Base-by-base conservation (phyloP, 306 rosid species). In the Sicyos edulis region DNA sequence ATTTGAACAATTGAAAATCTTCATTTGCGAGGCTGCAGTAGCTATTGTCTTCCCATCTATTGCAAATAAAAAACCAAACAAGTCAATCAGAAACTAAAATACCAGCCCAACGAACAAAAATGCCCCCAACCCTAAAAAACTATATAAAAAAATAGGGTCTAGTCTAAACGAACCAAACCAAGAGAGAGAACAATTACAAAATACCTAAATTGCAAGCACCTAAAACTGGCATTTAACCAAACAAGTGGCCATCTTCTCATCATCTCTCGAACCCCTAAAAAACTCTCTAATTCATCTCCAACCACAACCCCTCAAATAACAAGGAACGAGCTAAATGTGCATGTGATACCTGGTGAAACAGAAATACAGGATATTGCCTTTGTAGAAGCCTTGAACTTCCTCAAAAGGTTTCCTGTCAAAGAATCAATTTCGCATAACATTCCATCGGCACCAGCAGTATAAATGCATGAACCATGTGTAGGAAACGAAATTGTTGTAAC, bases 401-500 rank as follows among this genome's bases (percentile, higher is more conserved):
- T 84, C 85, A 78, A 71, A 79, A 92, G 57, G 73, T 86, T 90
- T 83, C 98, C 98, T 8, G 96, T 76, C 78, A 74, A 32, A 11
- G 84, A 80, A 76, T 93, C 92, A 73, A 88, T 86, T 78, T 58
- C 71, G 26, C 95, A 91, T 65, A 88, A 58, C 90, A 87, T 87
- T 73, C 99, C 99, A 85, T 91, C 97, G 13, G 82, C 85, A 77
- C 97, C 99, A 1, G 92, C 92, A 2, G 97, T 84, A 76, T 86
- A 91, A 70, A 87, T 63, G 60, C 74, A 74, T 2, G 91, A 85
- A 45, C 73, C 88, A 19, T 80, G 78, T 53, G 82, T 83, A 8
- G 90, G 68, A 77, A 88, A 88, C 17, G 97, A 89, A 77, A 91
- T 80, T 71, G 96, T 84, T 75, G 82, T 81, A 70, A 87, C 97